Percentiles rank a stretch among this genome's conserved stretches.
Evolutionary conservation across 1,284 basidiomycete species (phyloP).

Genomic region (Leccinum solheimii): DNA sequence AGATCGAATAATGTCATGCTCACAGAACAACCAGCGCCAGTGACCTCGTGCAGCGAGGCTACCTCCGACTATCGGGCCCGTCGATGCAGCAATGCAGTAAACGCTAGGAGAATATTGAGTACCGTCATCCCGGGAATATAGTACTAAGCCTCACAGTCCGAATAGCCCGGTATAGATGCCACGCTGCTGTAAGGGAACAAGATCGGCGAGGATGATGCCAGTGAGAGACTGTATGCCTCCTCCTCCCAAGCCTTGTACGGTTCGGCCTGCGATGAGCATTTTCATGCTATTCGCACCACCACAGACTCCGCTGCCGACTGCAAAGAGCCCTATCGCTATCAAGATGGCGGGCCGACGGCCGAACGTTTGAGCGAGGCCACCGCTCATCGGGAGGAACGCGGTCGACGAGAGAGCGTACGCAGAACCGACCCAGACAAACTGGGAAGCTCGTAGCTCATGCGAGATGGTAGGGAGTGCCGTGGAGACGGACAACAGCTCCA

Average conservation of each 20-base stretch:
- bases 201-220: background rate
- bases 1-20: background rate
- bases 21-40: conserved; percentile 24
- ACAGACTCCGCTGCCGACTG: conserved; percentile 11
- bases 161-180: background rate
- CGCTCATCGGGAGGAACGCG: conserved; percentile 31
- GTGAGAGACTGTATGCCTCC: background rate
- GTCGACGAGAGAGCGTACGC: conserved; percentile 40
- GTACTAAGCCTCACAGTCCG: background rate
- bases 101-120: background rate
- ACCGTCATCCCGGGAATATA: background rate
- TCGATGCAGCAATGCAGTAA: conserved; percentile 5
- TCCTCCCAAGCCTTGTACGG: background rate
- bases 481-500: conserved; percentile 11
- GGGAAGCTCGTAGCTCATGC: conserved; percentile 29
- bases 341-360: conserved; percentile 41
- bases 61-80: conserved; percentile 18
- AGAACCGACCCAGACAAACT: conserved; percentile 40
- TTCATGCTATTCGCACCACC: background rate
- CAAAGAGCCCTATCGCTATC: conserved; percentile 44
- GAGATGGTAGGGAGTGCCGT: conserved; percentile 41
- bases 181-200: background rate
- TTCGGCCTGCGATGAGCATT: background rate
- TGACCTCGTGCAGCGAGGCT: conserved; percentile 11
- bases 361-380: conserved; percentile 36